A percentile compares a stretch with the other conserved stretches of the same genome.
phyloP scores from a whole-genome alignment of 768 basidiomycete species.

The Macrolepiota albuminosa region DNA sequence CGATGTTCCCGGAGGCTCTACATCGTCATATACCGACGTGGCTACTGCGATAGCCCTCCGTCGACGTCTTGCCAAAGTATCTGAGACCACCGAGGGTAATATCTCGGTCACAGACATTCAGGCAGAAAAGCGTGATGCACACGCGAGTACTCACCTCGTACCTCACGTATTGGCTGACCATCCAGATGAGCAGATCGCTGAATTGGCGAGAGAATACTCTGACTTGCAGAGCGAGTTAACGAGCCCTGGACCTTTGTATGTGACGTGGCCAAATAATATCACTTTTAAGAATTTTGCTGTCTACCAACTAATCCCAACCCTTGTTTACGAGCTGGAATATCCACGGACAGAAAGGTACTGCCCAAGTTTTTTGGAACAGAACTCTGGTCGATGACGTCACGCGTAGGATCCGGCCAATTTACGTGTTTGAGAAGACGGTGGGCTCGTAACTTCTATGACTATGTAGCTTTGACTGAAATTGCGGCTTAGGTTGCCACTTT shows the following conservation, averaged over 20 bases:
- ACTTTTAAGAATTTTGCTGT: slow-evolving; percentile 75
- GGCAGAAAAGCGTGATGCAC: slow-evolving; percentile 10
- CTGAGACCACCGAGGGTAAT: slow-evolving; percentile 21
- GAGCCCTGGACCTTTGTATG: slow-evolving; percentile 58
- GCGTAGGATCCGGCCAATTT: slow-evolving; percentile 68
- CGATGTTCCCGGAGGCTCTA: slow-evolving; percentile 35
- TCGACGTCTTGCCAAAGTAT: slow-evolving; percentile 47
- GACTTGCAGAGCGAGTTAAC: slow-evolving; percentile 76
- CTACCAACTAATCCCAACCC: slow-evolving; percentile 85
- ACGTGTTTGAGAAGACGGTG: slow-evolving; percentile 72
- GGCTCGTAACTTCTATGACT: slow-evolving; percentile 22
- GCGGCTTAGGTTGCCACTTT: slow-evolving; percentile 74
- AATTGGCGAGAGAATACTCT: slow-evolving; percentile 69
- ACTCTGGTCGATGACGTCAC: slow-evolving; percentile 1
- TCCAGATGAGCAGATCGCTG: slow-evolving; percentile 57
- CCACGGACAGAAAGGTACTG: slow-evolving; percentile 79
- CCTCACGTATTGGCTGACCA: slow-evolving; percentile 59
- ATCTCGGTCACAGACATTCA: slow-evolving; percentile 9
- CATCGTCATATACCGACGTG: slow-evolving; percentile 51
- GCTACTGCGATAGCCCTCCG: slow-evolving; percentile 49
- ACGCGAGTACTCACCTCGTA: slow-evolving; percentile 8
- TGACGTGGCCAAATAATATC: slow-evolving; percentile 85
- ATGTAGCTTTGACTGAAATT: slow-evolving; percentile 29
- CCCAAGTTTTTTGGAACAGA: not conserved
- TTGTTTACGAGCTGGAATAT: slow-evolving; percentile 97